Percentiles rank a stretch among this genome's conserved stretches.
phyloP scores from a whole-genome alignment of 768 basidiomycete species.

The Multifurca ochricompacta region DNA sequence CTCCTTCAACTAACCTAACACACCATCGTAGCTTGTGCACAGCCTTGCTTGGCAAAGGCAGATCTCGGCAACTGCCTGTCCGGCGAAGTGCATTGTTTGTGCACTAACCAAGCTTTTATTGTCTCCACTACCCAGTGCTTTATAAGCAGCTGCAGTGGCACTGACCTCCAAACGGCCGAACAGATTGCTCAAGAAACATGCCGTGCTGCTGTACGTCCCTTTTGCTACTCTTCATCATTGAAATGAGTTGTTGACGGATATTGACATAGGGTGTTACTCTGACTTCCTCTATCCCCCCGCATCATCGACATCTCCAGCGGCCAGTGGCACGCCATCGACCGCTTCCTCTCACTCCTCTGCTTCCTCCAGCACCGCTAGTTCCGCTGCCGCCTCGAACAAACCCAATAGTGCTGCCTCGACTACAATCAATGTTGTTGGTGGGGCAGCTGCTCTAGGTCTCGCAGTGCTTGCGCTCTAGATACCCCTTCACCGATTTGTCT shows the following conservation, averaged over 20 bases:
- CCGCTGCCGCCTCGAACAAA: background rate
- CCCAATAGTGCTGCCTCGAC: slow-evolving; percentile 1
- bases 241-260: background rate
- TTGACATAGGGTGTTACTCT: slow-evolving; percentile 19
- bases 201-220: slow-evolving; percentile 36
- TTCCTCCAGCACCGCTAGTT: background rate
- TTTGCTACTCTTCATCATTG: background rate
- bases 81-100: slow-evolving; percentile 52
- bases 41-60: slow-evolving; percentile 38
- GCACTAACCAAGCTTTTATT: slow-evolving; percentile 42
- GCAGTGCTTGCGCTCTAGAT: slow-evolving; percentile 14
- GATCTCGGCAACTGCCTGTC: slow-evolving; percentile 38
- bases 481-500: background rate
- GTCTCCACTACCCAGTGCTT: slow-evolving; percentile 42
- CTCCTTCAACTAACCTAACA: background rate
- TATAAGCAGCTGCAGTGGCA: slow-evolving; percentile 35
- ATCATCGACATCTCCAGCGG: background rate
- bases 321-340: background rate
- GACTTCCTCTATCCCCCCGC: background rate
- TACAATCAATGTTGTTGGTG: slow-evolving; percentile 11
- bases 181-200: slow-evolving; percentile 37
- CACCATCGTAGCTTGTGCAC: slow-evolving; percentile 40
- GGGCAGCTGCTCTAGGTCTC: slow-evolving; percentile 12
- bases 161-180: slow-evolving; percentile 40
- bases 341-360: background rate